Conservation (phyloP, 768 basidiomycete genomes). For the Pleurotus salmoneostramineus region DNA sequence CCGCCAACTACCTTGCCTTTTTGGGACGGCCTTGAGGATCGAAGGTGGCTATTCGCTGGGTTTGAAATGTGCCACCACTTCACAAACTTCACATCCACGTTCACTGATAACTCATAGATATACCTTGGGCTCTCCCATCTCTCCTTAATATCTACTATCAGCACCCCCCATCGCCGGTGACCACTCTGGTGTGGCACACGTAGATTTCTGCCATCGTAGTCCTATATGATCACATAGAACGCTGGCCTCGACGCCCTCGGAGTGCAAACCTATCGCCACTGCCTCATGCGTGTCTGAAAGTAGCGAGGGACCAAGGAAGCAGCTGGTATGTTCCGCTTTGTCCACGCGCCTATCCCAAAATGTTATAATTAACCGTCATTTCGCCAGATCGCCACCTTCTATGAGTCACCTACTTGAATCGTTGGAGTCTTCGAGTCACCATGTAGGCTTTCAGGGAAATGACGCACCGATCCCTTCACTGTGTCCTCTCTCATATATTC, state of each 20-base stretch:
- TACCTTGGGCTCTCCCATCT: background rate
- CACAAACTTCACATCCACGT: slow-evolving; percentile 6
- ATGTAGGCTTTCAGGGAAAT: background rate
- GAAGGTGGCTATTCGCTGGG: slow-evolving; percentile 2
- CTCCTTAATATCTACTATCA: background rate
- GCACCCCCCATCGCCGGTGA: background rate
- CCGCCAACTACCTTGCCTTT: background rate
- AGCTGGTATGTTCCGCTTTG: background rate
- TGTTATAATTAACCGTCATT: background rate
- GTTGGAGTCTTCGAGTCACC: background rate
- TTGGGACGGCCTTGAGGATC: slow-evolving; percentile 5
- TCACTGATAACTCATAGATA: background rate
- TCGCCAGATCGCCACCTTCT: background rate
- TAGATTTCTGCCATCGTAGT: background rate
- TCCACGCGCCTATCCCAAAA: background rate
- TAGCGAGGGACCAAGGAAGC: background rate
- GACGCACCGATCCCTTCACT: background rate
- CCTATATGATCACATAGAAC: background rate
- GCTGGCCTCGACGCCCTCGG: background rate
- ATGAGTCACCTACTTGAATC: background rate
- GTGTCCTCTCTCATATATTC: no score
- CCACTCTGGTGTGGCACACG: background rate
- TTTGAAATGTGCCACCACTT: slow-evolving; percentile 1
- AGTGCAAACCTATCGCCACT: background rate
- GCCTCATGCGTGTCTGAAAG: slow-evolving; percentile 2